Percentiles rank a stretch among this genome's conserved stretches.
phyloP scores from a whole-genome alignment of 1,284 basidiomycete species.

The Caloboletus firmus region DNA sequence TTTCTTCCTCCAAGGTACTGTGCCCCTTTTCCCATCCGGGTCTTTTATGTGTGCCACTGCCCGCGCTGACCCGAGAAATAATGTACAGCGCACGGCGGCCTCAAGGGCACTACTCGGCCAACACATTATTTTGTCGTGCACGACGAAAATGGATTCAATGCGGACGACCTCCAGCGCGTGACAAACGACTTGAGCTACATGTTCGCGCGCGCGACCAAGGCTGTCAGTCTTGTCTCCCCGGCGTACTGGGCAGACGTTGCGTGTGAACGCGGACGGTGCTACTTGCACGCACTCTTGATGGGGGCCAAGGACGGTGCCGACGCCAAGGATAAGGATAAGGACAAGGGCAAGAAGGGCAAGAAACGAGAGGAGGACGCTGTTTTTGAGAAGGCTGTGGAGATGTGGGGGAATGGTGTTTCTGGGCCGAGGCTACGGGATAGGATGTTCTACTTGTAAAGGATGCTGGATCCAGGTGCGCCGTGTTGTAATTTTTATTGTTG shows the following conservation, averaged over 20 bases:
- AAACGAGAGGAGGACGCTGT: conserved; percentile 21
- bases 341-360: conserved; percentile 9
- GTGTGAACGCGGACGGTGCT: conserved; percentile 76
- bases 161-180: conserved; percentile 62
- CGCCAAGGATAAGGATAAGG: conserved; percentile 2
- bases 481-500: background rate
- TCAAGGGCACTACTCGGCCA: conserved; percentile 66
- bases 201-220: conserved; percentile 78
- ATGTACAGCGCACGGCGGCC: conserved; percentile 47
- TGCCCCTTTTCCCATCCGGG: conserved; percentile 15
- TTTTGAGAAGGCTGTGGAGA: conserved; percentile 46
- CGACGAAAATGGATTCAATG: conserved; percentile 66
- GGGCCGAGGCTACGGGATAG: conserved; percentile 52
- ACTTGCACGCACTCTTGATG: conserved; percentile 59
- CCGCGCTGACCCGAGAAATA: background rate
- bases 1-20: conserved; percentile 65
- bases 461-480: background rate
- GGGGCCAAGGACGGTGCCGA: conserved; percentile 38
- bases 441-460: conserved; percentile 69
- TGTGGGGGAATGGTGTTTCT: conserved; percentile 61
- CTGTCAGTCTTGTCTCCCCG: conserved; percentile 74
- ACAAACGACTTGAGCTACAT: conserved; percentile 67
- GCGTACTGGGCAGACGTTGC: conserved; percentile 77
- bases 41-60: background rate
- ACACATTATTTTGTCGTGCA: conserved; percentile 79